These are phyloP conservation scores for Schwanniomyces etchellsii DNA, from an alignment of 1,139 yeast genomes.

Conservation along the genomic window DNA sequence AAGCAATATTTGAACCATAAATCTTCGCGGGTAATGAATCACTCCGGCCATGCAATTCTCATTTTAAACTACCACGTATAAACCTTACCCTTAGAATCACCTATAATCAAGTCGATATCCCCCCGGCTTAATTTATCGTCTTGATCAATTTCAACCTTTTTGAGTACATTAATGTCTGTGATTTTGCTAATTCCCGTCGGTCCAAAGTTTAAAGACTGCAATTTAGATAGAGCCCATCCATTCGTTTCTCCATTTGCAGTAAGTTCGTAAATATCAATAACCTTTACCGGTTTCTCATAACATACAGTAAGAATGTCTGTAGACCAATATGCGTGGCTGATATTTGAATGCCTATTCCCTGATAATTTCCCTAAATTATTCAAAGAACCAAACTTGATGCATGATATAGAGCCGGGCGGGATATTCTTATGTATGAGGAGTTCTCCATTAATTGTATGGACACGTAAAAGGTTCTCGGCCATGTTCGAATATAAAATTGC, in stretches of 20 bases:
- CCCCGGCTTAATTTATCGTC: constrained; percentile 36
- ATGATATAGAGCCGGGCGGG: constrained; percentile 12
- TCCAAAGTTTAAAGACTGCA: constrained; percentile 14
- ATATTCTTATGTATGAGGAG: constrained; percentile 18
- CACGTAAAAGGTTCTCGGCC: constrained; percentile 16
- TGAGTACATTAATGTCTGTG: constrained; percentile 25
- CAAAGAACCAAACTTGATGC: constrained; percentile 28
- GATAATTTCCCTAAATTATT: constrained; percentile 22
- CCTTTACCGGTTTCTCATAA: constrained; percentile 10
- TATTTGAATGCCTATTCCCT: constrained; percentile 15
- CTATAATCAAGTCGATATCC: constrained; percentile 23
- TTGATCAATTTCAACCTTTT: constrained; percentile 25
- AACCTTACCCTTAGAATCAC: constrained; percentile 37
- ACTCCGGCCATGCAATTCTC: too few species aligned
- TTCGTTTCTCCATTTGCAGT: constrained; percentile 5
- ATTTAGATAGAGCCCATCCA: constrained; percentile 21
- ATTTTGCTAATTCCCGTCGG: constrained; percentile 10
- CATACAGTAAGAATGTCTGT: constrained; percentile 29
- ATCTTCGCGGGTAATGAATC: too few species aligned
- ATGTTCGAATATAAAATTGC: constrained; percentile 24
- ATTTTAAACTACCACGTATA: constrained; percentile 14
- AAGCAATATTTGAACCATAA: too few species aligned
- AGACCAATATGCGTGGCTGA: constrained; percentile 35
- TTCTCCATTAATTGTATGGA: constrained; percentile 56
- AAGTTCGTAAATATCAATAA: constrained; percentile 23